Base-by-base conservation (phyloP, 2,329 filamentous ascomycete genomes). In the Sporothrix dimorphospora region DNA sequence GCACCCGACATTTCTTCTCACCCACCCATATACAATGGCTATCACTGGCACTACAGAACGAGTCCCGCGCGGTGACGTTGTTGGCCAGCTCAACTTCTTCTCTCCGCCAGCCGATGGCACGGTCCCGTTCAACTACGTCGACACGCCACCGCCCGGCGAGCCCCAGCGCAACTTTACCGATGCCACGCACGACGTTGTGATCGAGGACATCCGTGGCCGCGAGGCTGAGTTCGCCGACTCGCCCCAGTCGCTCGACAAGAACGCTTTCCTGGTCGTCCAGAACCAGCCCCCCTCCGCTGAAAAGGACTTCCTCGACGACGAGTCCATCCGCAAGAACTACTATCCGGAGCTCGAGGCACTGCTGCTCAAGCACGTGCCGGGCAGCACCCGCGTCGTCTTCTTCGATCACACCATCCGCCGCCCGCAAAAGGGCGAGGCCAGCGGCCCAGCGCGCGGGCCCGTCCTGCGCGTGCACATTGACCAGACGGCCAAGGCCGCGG, bases 341-440 rank as follows among this genome's bases (percentile, higher is more conserved):
- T 98, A 98, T 83, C 91, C 93, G 0, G 94, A 97, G 79, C 88
- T 97, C 9, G 91, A 94, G 81, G 80, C 86, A 66, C 83, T 97
- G 34, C 83, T 98, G 0, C 82, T 94, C 2, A 82, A 88, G 16
- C 81, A 88, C 72, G 84, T 97, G 19, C 89, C 91, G 0, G 92
- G 91, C 70, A 86, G 88, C 34, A 85, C 87, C 72, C 85, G 86
- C 4, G 84, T 97, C 40, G 83, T 93, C 76, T 83, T 97, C 78
- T 97, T 97, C 82, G 94, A 97, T 84, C 92, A 97, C 83, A 97
- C 94, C 8, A 89, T 97, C 79, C 91, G 94, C n/a, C 88, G 92
- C 55, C 84, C 88, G 12, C 79, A 81, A 1, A 86, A 89, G 83
- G 70, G 87, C 91, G 0, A 80, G 81, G n/a, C 42, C 24, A 24